Base-by-base conservation (phyloP, 2,329 filamentous ascomycete species). In the Calonectria honghensis region DNA sequence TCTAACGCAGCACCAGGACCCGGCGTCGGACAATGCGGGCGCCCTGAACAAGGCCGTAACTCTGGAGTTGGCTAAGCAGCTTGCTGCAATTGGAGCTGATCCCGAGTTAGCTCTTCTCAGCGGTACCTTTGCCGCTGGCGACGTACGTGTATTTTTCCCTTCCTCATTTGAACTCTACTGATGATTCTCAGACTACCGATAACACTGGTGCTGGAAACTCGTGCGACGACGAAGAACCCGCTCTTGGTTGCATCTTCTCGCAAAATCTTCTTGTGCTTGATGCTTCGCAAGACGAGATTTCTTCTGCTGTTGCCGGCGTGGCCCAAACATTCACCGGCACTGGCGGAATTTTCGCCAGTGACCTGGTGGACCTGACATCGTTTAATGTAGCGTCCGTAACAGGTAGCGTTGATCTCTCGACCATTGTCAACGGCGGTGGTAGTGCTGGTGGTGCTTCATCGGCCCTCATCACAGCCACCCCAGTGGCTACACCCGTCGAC, bases 1-100 rank as follows among this genome's bases (percentile, higher is more conserved):
- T 54, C 82, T 94, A 73, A 85, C 87, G 69, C 91, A 93, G 84
- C 92, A 94, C 84, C 92, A 94, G 84, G 93, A 94, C 82, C 91
- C 93, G 35, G 93, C 92, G 27, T 90, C 90, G 0, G 81, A 87
- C 4, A 89, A 88, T 52, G 90, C 92, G 16, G 87, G 88, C 18
- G 88, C 82, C 1, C 85, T 86, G 63, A 94, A 94, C 87, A 93
- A 93, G 85, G 85, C 87, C 45, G 90, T 93, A 77, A 88, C 90
- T 61, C 86, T 93, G 9, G 88, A 88, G 57, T 85, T 93, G 4
- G 92, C 92, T 24, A 84, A 86, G 68, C 90, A 93, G 84, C 90
- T 94, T 67, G 88, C 88, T 27, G 85, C 86, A 6, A 87, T 94
- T 75, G 92, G 93, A 18, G 93, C 90, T 37, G 90, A 94, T 82